Conservation (phyloP, 2,329 filamentous ascomycete species). For the Nothomitra cinnamomea region DNA sequence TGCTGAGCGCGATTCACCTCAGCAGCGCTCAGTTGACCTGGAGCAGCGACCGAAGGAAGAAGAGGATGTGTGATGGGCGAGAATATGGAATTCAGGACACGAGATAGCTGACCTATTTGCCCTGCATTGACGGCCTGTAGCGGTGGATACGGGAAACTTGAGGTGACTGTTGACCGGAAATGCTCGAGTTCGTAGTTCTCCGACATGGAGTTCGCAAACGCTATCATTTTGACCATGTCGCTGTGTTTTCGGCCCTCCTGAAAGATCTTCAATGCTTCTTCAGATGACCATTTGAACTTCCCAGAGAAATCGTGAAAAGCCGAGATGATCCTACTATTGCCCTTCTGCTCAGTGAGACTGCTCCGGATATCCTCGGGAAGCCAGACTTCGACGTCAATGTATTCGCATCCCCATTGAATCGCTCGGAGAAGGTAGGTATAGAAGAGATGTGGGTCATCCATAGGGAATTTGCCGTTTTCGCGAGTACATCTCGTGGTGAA, state of each 20-base stretch:
- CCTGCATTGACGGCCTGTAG: constrained; percentile 81
- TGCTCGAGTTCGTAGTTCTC: constrained; percentile 86
- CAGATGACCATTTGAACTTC: constrained; percentile 65
- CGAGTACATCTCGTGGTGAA: constrained; percentile 70
- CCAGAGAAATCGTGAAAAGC: constrained; percentile 82
- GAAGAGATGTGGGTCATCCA: constrained; percentile 59
- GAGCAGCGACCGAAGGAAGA: constrained; percentile 67
- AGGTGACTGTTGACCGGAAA: constrained; percentile 61
- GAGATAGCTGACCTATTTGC: constrained; percentile 66
- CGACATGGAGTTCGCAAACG: constrained; percentile 62
- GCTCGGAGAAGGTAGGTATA: constrained; percentile 68
- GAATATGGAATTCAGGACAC: constrained; percentile 71
- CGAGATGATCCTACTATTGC: constrained; percentile 75
- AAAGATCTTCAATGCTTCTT: constrained; percentile 55
- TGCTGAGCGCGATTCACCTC: constrained; percentile 70
- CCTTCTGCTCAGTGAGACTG: constrained; percentile 49
- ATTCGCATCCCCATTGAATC: constrained; percentile 79
- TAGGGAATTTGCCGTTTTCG: constrained; percentile 73
- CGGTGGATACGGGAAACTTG: constrained; percentile 52
- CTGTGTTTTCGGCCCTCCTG: constrained; percentile 54
- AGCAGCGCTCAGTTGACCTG: constrained; percentile 69
- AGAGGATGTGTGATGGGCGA: constrained; percentile 77
- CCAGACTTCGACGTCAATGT: constrained; percentile 80
- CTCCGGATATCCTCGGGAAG: constrained; percentile 59
- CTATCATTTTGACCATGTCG: constrained; percentile 84